Base-by-base conservation (phyloP, 2,329 filamentous ascomycete species). In the Fusarium sp. region DNA sequence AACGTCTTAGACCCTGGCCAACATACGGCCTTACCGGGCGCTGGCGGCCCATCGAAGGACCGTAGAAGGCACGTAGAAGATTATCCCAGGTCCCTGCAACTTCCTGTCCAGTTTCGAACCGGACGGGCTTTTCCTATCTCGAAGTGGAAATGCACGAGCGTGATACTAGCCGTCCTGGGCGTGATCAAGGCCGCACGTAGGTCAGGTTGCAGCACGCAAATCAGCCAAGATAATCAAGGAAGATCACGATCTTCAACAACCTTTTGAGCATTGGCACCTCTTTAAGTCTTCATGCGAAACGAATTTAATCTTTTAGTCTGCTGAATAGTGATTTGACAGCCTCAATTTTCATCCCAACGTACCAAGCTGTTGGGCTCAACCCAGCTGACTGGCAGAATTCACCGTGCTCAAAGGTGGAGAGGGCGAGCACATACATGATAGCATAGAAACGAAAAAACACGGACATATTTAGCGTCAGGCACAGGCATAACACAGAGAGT, bases 21-120 rank as follows among this genome's bases (percentile, higher is more conserved):
- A 46, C 63, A 48, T 70, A 70, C 73, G 72, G 72, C 59, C 68
- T 72, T 70, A 71, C 73, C 72, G 73, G 67, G 55, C 25, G 48
- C 68, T 70, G 67, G 49, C 28, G 57, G 23, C 50, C 69, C 66
- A 71, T 63, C 58, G 72, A 75, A 75, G 59, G 67, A 69, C 59
- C 56, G 72, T 75, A 51, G 73, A 75, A 75, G 58, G 47, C 50
- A 61, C 30, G 50, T 56, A 54, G 66, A 69, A 72, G 55, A 63
- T 59, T n/a, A 37, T 37, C 34, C 34, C 34, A 37, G 34, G 34
- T 37, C 53, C 56, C 55, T 57, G 49, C 50, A 69, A 49, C 68
- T 55, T 68, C 68, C 59, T 55, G 54, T 49, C 63, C 59, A 57
- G 54, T 55, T 63, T 66, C 48, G 68, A 64, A 71, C 65, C 56